Conservation (phyloP, 129 eudicot genomes). For the Calendula officinalis region DNA sequence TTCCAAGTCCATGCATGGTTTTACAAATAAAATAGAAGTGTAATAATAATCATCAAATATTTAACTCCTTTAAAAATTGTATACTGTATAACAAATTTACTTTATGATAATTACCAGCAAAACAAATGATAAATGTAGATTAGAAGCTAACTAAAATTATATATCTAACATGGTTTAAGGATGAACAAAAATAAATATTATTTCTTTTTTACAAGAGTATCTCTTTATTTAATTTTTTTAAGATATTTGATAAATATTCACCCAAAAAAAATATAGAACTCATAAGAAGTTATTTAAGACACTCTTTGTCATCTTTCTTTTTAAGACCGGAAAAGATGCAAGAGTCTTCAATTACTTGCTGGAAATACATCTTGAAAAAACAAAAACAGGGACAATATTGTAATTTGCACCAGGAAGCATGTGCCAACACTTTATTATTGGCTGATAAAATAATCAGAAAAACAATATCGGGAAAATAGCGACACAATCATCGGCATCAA, state of each 20-base stretch:
- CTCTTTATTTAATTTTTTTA: too few species aligned
- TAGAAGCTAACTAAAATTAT: background rate
- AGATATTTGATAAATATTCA: too few species aligned
- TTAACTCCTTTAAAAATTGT: too few species aligned
- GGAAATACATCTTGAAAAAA: background rate
- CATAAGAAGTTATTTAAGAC: too few species aligned
- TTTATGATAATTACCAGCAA: background rate
- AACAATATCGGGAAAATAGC: conserved; percentile 28
- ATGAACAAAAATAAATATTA: background rate
- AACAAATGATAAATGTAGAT: background rate
- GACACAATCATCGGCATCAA: conserved; percentile 23
- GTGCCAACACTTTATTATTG: conserved; percentile 30
- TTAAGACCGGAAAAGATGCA: background rate
- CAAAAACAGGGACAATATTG: background rate
- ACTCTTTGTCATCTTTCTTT: background rate
- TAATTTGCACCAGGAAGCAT: conserved; percentile 27
- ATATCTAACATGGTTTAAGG: background rate
- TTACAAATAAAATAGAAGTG: too few species aligned
- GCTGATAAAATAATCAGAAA: conserved; percentile 32
- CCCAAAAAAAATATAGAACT: too few species aligned
- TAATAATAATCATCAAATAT: too few species aligned
- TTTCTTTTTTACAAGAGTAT: too few species aligned
- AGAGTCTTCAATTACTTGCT: too few species aligned
- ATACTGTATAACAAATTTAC: too few species aligned
- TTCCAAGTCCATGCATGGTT: background rate